Conservation (phyloP, 2,329 filamentous ascomycete species). For the Hypomyces rosellus region DNA sequence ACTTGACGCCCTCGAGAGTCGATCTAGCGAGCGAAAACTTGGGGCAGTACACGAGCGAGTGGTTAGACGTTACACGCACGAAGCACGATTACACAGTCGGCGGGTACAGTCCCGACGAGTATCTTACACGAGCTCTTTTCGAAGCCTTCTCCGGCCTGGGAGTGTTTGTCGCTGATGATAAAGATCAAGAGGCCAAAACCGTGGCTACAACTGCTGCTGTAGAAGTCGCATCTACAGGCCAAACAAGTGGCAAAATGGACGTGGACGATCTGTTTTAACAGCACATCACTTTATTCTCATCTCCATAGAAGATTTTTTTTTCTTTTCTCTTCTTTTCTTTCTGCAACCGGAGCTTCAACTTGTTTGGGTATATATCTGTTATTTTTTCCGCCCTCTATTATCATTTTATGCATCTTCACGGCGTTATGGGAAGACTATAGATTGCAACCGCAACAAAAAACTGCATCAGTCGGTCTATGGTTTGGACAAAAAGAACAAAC, state of each 20-base stretch:
- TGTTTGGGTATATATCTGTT: background rate
- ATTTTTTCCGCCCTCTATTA: background rate
- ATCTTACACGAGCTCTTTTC: slow-evolving; percentile 71
- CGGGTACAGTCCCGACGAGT: slow-evolving; percentile 78
- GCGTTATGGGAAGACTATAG: background rate
- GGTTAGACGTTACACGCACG: slow-evolving; percentile 60
- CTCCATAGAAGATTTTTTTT: background rate
- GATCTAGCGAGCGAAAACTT: slow-evolving; percentile 43
- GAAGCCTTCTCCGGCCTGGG: slow-evolving; percentile 88
- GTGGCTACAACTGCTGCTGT: slow-evolving; percentile 29
- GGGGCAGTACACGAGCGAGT: slow-evolving; percentile 67
- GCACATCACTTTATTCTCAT: background rate
- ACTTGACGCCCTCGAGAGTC: slow-evolving; percentile 64
- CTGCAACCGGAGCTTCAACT: too few relatives aligned
- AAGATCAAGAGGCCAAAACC: slow-evolving; percentile 30
- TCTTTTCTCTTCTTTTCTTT: background rate
- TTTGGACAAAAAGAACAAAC: background rate
- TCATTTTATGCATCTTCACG: background rate
- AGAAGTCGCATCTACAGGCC: slow-evolving; percentile 29
- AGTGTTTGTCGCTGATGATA: slow-evolving; percentile 80
- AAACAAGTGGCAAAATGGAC: slow-evolving; percentile 37
- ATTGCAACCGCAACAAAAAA: background rate
- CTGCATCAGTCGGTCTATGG: background rate
- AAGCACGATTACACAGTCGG: slow-evolving; percentile 65
- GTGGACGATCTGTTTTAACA: slow-evolving; percentile 40